Conservation (phyloP, 164 flowering plant species). For the Stephania japonica region DNA sequence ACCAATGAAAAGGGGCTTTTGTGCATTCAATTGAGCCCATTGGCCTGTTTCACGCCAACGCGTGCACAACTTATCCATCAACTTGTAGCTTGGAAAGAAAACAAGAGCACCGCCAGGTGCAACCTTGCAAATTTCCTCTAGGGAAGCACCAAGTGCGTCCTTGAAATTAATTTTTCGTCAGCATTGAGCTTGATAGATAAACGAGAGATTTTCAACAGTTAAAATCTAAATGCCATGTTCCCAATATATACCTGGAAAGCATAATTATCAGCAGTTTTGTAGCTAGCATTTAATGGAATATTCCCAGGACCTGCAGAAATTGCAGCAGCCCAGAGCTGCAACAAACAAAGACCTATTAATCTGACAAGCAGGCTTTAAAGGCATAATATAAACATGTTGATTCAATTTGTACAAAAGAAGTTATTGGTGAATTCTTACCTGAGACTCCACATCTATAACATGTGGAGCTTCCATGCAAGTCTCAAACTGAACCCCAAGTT, state of each 20-base stretch:
- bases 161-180: slow-evolving; percentile 25
- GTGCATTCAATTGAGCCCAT: slow-evolving; percentile 71
- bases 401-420: slow-evolving; percentile 1
- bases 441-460: slow-evolving; percentile 79
- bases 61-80: slow-evolving; percentile 73
- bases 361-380: neutral
- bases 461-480: slow-evolving; percentile 95
- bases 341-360: slow-evolving; percentile 7
- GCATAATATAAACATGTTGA: slow-evolving; percentile 7
- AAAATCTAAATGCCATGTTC: neutral
- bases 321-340: slow-evolving; percentile 80
- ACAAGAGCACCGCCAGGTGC: slow-evolving; percentile 90
- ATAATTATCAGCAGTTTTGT: slow-evolving; percentile 74
- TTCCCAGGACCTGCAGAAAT: slow-evolving; percentile 70
- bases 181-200: neutral
- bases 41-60: slow-evolving; percentile 94
- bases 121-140: slow-evolving; percentile 73
- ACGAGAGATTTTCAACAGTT: neutral
- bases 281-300: slow-evolving; percentile 83
- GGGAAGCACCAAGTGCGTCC: slow-evolving; percentile 83
- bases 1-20: slow-evolving; percentile 81
- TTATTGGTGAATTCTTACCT: slow-evolving; percentile 34
- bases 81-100: slow-evolving; percentile 94
- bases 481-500: slow-evolving; percentile 91
- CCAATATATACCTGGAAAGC: slow-evolving; percentile 64